phyloP scores from a whole-genome alignment of 805 yeast genomes.

The Saturnispora quitensis region DNA sequence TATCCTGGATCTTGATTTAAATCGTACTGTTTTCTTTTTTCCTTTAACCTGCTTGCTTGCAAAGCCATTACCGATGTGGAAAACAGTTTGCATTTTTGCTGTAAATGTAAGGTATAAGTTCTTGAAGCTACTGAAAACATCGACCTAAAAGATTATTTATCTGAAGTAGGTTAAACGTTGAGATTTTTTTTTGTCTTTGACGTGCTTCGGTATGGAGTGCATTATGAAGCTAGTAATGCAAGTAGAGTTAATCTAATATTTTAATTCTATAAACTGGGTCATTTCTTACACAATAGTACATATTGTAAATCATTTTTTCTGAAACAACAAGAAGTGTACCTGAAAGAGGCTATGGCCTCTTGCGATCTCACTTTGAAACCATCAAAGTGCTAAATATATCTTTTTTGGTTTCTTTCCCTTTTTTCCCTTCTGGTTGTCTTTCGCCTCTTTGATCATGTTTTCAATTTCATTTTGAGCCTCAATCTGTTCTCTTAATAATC shows the following conservation, averaged over 20 bases:
- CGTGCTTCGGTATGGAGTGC: neutral
- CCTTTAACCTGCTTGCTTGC: neutral
- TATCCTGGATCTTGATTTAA: slow-evolving; percentile 1
- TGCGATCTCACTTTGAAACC: neutral
- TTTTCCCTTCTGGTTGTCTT: slow-evolving; percentile 23
- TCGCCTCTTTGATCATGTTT: slow-evolving; percentile 41
- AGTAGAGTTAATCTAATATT: neutral
- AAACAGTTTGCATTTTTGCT: neutral
- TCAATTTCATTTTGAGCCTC: slow-evolving; percentile 33
- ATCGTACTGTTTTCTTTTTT: neutral
- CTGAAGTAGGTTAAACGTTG: neutral
- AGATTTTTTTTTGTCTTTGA: neutral
- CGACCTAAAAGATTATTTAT: neutral
- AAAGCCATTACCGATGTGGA: neutral
- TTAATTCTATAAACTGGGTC: neutral
- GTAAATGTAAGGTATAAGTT: neutral
- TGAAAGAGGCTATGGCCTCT: neutral
- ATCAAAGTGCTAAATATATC: slow-evolving; percentile 10
- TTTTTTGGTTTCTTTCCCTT: slow-evolving; percentile 32
- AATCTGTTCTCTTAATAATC: slow-evolving; percentile 35
- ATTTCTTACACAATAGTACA: neutral
- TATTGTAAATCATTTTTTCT: neutral
- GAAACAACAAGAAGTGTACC: neutral
- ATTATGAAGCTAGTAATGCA: neutral
- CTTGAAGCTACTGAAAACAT: neutral